A percentile compares a stretch with the other conserved stretches of the same genome.
Conservation (phyloP, 176 grass and related monocot species). For the Themeda triandra region DNA sequence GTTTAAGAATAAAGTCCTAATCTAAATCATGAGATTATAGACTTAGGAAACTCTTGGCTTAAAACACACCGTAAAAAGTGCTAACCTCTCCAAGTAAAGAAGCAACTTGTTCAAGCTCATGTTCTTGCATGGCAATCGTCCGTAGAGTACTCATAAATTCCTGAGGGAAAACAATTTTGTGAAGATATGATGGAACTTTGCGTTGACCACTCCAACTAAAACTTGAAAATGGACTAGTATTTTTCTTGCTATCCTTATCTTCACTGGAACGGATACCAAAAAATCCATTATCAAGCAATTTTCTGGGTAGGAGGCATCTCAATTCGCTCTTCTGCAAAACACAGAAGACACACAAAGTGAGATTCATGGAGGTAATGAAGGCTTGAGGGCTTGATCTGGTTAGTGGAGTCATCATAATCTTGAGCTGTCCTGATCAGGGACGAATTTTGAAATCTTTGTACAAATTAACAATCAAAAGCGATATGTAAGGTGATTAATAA, state of each 20-base stretch:
- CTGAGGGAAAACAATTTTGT: conserved; percentile 72
- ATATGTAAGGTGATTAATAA: conserved; percentile 2
- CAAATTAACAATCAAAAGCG: not conserved
- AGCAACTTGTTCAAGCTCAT: conserved; percentile 60
- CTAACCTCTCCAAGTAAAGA: conserved; percentile 69
- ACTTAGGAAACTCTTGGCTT: not conserved
- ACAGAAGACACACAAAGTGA: conserved; percentile 14
- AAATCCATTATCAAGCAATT: conserved; percentile 78
- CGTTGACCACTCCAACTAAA: conserved; percentile 87
- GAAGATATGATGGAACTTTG: conserved; percentile 75
- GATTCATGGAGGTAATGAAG: not conserved
- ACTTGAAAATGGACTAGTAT: conserved; percentile 28
- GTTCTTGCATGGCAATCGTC: conserved; percentile 91
- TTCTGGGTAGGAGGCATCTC: conserved; percentile 78
- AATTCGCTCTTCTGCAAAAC: conserved; percentile 75
- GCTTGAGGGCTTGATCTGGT: not conserved
- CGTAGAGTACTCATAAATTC: conserved; percentile 69
- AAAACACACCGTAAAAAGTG: not conserved
- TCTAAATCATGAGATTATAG: not conserved
- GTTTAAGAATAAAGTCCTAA: not conserved
- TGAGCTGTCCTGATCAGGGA: not conserved
- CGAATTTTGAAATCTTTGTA: not conserved
- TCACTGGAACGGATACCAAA: conserved; percentile 43
- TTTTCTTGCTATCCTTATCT: conserved; percentile 44
- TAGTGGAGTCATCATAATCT: not conserved